phyloP scores from a whole-genome alignment of 208 protist species.

The Kentomonas sorsogonicus region DNA sequence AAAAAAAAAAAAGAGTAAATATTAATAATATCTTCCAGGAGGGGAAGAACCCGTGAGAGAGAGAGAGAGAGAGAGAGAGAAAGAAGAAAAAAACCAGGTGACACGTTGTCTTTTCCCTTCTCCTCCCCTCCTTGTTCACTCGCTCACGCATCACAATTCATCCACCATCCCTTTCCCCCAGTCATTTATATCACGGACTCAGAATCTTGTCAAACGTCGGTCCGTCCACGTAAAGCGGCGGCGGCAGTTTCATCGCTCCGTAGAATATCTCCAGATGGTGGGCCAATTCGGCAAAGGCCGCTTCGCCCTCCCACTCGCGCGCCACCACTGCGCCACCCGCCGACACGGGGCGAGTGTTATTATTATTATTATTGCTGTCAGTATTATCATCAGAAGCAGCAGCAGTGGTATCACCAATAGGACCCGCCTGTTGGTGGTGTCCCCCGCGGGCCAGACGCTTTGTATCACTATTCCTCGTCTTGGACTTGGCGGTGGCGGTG shows the following conservation, averaged over 20 bases:
- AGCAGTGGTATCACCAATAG: too few species aligned
- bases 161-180: neutral
- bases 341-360: too few species aligned
- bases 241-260: constrained; percentile 21
- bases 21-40: neutral
- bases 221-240: constrained; percentile 36
- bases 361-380: too few species aligned
- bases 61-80: neutral
- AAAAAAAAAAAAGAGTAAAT: neutral
- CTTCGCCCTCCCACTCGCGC: neutral
- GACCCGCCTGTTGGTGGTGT: too few species aligned
- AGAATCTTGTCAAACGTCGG: constrained; percentile 39
- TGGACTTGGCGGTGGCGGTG: neutral
- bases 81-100: neutral
- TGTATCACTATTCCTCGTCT: too few species aligned
- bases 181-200: neutral
- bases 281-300: constrained; percentile 35
- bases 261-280: constrained; percentile 28
- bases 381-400: too few species aligned
- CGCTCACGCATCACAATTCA: neutral
- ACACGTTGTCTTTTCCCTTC: neutral
- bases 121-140: neutral
- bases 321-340: neutral
- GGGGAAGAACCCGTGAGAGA: neutral
- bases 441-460: too few species aligned